phyloP scores from a whole-genome alignment of 2,329 filamentous ascomycete species.

The Piedraia hortae region DNA sequence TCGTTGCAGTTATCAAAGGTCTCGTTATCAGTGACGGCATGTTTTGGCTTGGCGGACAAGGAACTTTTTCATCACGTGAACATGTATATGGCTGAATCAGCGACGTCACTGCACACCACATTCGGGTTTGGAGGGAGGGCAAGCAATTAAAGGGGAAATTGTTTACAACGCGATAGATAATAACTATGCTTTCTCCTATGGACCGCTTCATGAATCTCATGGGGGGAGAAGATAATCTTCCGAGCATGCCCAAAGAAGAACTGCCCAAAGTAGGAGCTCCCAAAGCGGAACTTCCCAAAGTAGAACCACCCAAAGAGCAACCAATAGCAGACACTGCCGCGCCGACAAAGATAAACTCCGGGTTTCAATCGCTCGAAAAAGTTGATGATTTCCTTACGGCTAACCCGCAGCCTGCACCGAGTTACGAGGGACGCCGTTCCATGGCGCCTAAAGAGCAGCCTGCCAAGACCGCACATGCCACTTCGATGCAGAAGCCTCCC shows the following conservation, averaged over 20 bases:
- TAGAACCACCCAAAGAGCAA: background rate
- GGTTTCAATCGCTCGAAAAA: background rate
- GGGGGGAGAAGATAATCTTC: slow-evolving; percentile 4
- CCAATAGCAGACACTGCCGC: background rate
- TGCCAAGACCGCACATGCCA: background rate
- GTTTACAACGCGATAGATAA: no score
- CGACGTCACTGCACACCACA: no score
- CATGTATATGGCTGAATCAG: no score
- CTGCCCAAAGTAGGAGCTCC: slow-evolving; percentile 2
- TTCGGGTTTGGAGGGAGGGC: no score
- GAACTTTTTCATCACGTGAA: no score
- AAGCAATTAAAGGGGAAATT: no score
- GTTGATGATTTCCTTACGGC: slow-evolving; percentile 1
- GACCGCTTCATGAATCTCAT: slow-evolving; percentile 3
- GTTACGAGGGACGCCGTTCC: no score
- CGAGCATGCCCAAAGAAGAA: slow-evolving; percentile 2
- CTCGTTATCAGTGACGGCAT: no score
- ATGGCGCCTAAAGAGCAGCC: background rate
- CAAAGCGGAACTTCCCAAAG: background rate
- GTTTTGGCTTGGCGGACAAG: no score
- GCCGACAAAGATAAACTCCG: no score
- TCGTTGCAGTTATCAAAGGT: no score
- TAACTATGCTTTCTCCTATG: no score
- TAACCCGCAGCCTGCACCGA: slow-evolving; percentile 1
- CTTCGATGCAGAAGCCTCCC: slow-evolving; percentile 1